Percentiles rank a stretch among this genome's conserved stretches.
Evolutionary conservation across 805 yeast genomes (phyloP).

Genomic region (Spathaspora passalidarum): DNA sequence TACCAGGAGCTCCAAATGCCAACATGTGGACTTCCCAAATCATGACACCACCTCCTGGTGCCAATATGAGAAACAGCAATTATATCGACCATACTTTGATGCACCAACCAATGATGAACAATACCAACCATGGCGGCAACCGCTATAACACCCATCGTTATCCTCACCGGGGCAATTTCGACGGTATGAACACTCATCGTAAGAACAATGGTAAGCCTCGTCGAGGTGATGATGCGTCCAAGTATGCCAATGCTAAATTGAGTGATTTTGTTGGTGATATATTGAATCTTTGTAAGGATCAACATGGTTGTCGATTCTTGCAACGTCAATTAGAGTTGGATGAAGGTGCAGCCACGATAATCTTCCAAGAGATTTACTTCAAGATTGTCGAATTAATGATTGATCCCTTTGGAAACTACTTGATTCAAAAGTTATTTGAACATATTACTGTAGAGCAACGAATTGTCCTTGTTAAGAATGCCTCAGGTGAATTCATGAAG

Average conservation of each 20-base stretch:
- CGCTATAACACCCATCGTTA: background rate
- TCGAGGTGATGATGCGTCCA: conserved; percentile 66
- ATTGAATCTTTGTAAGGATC: conserved; percentile 84
- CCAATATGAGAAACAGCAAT: conserved; percentile 1
- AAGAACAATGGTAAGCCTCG: conserved; percentile 24
- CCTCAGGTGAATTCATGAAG: conserved; percentile 68
- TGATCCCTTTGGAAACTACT: conserved; percentile 96
- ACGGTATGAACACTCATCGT: conserved; percentile 40
- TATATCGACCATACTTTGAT: conserved; percentile 1
- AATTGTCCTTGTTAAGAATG: conserved; percentile 61
- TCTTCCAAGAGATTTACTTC: conserved; percentile 75
- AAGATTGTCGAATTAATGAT: conserved; percentile 86
- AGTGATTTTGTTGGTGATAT: conserved; percentile 72
- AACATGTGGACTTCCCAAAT: conserved; percentile 18
- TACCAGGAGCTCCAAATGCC: background rate
- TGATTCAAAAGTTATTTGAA: conserved; percentile 87
- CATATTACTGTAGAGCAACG: conserved; percentile 69
- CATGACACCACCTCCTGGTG: conserved; percentile 7
- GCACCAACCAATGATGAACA: background rate
- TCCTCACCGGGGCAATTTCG: conserved; percentile 3
- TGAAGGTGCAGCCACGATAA: conserved; percentile 62
- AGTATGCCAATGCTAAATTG: conserved; percentile 63
- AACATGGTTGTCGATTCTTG: conserved; percentile 91
- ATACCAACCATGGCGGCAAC: background rate
- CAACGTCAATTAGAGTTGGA: conserved; percentile 80